phyloP scores from a whole-genome alignment of 192 early-diverging fungal genomes.

The Glomus cerebriforme region DNA sequence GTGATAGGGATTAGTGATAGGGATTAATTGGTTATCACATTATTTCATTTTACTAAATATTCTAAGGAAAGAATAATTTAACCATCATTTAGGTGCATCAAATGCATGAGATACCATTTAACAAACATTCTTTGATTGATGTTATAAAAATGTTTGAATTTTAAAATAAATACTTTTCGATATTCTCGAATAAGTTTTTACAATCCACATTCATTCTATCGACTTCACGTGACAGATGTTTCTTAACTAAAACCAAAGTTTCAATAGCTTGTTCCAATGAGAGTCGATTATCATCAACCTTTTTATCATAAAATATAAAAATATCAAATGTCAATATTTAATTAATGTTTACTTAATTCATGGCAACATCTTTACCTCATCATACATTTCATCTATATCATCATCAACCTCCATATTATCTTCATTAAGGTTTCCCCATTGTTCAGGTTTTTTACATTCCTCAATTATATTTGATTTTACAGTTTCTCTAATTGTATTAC shows the following conservation, averaged over 20 bases:
- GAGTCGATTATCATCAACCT: slow-evolving; percentile 12
- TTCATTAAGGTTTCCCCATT: neutral
- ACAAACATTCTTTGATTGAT: no score
- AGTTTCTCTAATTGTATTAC: neutral
- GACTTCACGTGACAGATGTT: neutral
- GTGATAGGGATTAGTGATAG: no score
- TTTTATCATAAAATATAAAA: neutral
- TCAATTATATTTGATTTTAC: slow-evolving; percentile 15
- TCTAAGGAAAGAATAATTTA: neutral
- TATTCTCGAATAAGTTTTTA: neutral
- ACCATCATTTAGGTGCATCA: no score
- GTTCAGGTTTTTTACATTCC: slow-evolving; percentile 16
- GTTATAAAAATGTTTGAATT: neutral
- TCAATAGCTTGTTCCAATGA: slow-evolving; percentile 13
- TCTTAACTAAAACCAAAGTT: neutral
- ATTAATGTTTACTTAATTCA: neutral
- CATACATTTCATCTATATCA: neutral
- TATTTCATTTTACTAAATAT: no score
- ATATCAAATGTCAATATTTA: neutral
- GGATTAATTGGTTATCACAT: no score
- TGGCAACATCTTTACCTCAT: neutral
- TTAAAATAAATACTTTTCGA: neutral
- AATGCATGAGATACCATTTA: no score
- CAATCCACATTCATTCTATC: slow-evolving; percentile 2
- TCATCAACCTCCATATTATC: slow-evolving; percentile 5